Base-by-base conservation (phyloP, 768 basidiomycete genomes). In the Mycena indigotica region DNA sequence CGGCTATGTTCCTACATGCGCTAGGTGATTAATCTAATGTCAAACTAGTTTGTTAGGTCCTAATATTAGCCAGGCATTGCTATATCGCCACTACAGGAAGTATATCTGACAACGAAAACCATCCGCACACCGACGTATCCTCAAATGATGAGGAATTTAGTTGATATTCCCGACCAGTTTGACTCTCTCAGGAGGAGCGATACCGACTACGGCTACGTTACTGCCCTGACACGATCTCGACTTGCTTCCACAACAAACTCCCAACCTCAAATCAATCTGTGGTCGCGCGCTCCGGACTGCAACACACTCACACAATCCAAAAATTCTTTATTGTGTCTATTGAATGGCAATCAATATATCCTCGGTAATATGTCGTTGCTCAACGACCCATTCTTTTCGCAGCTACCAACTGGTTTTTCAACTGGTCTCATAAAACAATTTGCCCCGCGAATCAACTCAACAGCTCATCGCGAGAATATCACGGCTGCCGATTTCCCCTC, bases 401-500 rank as follows among this genome's bases (percentile, higher is more conserved):
- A 57, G 35, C 35, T 53, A n/a, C 57, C 57, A 16, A 40, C 32
- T 17, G 57, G 44, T 26, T 58, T 58, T 52, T 52, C 51, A 19
- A 58, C 57, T 30, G 52, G 57, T 10, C 32, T 58, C 5, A 48
- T 58, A 28, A 38, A 41, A 32, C 57, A 58, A 50, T 58, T 58
- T 26, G 50, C 52, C 24, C 57, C 45, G 19, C 57, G 57, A 19
- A 58, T 58, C 30, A 58, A 58, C 41, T 58, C 57, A 23, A 58
- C 52, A 44, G 57, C 57, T 25, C 57, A 41, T 39, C 38, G 41
- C 19, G 57, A 58, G 52, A 58, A 53, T 32, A 58, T 58, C 52
- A 58, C 57, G 21, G 21, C 29, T 25, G 52, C 32, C 40, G 57
- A 46, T 17, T 58, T 58, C 44, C 57, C 57, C 21, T 21, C 17